Base-by-base conservation (phyloP, 352 stramenopile genomes). In the Phytophthora foliorum region DNA sequence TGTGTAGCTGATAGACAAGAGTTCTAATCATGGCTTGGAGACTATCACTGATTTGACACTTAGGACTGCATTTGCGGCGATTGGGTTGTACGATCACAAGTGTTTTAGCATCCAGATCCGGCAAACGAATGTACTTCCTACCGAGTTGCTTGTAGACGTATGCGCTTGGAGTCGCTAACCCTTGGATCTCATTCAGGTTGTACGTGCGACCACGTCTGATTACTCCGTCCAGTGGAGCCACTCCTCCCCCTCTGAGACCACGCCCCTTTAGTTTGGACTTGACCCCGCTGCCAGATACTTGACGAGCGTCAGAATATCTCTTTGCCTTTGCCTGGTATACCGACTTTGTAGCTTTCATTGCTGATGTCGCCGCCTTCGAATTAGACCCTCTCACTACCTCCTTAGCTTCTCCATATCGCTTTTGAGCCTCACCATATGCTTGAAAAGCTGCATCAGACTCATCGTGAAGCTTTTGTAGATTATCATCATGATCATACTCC, bases 381-480 rank as follows among this genome's bases (percentile, higher is more conserved):
- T 25, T 53, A 53, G 22, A 39, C 22, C 22, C 21, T 34, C 39
- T 53, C 14, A 36, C 46, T n/a, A 25, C 25, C 10, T 53, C 22
- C 25, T 53, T 53, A 31, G 46, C 46, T 7, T 44, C 21, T 51
- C 57, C 45, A 44, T 42, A 57, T 34, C 36, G 45, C 24, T 65
- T 65, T 31, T 52, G 14, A 11, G 57, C 57, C 34, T 65, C 57
- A 25, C 57, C 57, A n/a, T n/a, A n/a, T n/a, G n/a, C n/a, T n/a
- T n/a, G n/a, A n/a, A n/a, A n/a, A n/a, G n/a, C n/a, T n/a, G 27
- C 52, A 57, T 32, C 57, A 21, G 57, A 34, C 9, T 65, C 57
- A 51, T 57, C 34, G 34, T 65, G 57, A 57, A 57, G 31, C 16
- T 45, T 55, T 17, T 55, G 22, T 17, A 41, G 8, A 27, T 55